phyloP scores from a whole-genome alignment of 108 stramenopile genomes.

The Mayamaea pseudoterrestris region DNA sequence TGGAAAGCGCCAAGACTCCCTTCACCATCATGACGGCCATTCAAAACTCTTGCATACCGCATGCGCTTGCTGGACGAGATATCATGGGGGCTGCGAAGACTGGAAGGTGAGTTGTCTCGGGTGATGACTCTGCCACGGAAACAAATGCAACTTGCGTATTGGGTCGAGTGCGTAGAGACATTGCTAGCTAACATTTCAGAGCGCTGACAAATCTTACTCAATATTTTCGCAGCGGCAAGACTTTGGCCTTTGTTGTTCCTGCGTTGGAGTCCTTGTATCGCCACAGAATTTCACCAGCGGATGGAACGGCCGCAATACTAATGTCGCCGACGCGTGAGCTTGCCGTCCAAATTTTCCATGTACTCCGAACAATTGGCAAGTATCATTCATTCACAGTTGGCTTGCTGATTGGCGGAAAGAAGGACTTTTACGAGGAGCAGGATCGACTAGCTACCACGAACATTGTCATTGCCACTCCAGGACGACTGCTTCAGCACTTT shows the following conservation, averaged over 20 bases:
- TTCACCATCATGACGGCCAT: constrained; percentile 88
- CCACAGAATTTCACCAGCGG: constrained; percentile 52
- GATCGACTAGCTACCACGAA: constrained; percentile 69
- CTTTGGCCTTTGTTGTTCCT: constrained; percentile 83
- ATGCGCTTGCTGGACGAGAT: constrained; percentile 86
- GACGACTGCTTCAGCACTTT: constrained; percentile 93
- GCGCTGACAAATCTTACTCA: neutral
- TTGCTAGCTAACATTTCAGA: too few species aligned
- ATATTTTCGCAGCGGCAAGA: constrained; percentile 92
- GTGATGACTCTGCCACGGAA: too few species aligned
- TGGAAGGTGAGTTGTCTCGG: constrained; percentile 65
- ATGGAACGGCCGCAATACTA: constrained; percentile 92
- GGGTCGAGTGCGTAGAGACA: too few species aligned
- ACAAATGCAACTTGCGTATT: too few species aligned
- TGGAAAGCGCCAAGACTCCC: constrained; percentile 45
- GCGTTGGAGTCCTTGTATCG: constrained; percentile 77
- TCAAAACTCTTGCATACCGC: constrained; percentile 86
- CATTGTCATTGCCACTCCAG: constrained; percentile 94
- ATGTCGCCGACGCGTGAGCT: constrained; percentile 97
- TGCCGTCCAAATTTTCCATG: constrained; percentile 98
- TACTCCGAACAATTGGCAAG: constrained; percentile 76
- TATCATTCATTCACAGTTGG: constrained; percentile 89
- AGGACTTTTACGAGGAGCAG: constrained; percentile 90
- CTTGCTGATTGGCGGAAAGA: constrained; percentile 92
- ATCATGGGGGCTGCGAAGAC: constrained; percentile 91